A percentile compares a stretch with the other conserved stretches of the same genome.
Evolutionary conservation across 2,329 filamentous ascomycete species (phyloP).

Genomic region (Passalora sequoiae): DNA sequence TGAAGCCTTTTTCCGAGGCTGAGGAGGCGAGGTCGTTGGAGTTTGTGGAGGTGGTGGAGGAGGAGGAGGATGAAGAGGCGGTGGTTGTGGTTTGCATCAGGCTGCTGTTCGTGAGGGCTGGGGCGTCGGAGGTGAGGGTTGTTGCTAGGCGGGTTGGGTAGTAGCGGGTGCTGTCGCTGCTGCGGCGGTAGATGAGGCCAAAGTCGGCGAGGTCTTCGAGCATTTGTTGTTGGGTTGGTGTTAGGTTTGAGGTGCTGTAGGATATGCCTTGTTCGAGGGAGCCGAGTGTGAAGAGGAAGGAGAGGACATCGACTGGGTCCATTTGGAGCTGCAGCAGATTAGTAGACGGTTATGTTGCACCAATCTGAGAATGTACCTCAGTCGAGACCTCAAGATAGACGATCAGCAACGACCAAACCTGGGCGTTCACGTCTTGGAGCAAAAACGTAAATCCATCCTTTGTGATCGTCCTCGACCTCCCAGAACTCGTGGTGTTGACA

Average conservation of each 20-base stretch:
- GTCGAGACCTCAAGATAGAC: slow-evolving; percentile 80
- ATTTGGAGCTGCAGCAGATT: slow-evolving; percentile 52
- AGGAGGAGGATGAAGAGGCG: no score
- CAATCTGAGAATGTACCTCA: slow-evolving; percentile 37
- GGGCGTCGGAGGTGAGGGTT: slow-evolving; percentile 75
- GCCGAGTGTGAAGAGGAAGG: slow-evolving; percentile 92
- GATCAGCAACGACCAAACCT: slow-evolving; percentile 92
- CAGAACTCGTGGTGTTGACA: slow-evolving; percentile 51
- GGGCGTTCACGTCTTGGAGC: slow-evolving; percentile 89
- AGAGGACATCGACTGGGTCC: slow-evolving; percentile 88
- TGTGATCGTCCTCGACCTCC: slow-evolving; percentile 61
- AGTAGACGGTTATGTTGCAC: not conserved
- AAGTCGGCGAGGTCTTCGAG: slow-evolving; percentile 88
- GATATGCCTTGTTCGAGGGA: slow-evolving; percentile 86
- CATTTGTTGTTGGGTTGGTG: slow-evolving; percentile 77
- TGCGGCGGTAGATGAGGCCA: slow-evolving; percentile 72
- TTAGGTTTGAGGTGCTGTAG: slow-evolving; percentile 81
- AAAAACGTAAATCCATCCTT: slow-evolving; percentile 92
- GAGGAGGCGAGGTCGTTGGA: slow-evolving; percentile 34
- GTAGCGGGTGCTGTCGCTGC: slow-evolving; percentile 48
- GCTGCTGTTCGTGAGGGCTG: slow-evolving; percentile 64
- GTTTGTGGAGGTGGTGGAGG: slow-evolving; percentile 43
- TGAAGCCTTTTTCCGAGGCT: slow-evolving; percentile 62
- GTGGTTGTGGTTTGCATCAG: slow-evolving; percentile 55
- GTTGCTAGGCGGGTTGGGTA: slow-evolving; percentile 93